Evolutionary conservation across 2,329 filamentous ascomycete species (phyloP).

Genomic region (Amesomyces nigricolor): DNA sequence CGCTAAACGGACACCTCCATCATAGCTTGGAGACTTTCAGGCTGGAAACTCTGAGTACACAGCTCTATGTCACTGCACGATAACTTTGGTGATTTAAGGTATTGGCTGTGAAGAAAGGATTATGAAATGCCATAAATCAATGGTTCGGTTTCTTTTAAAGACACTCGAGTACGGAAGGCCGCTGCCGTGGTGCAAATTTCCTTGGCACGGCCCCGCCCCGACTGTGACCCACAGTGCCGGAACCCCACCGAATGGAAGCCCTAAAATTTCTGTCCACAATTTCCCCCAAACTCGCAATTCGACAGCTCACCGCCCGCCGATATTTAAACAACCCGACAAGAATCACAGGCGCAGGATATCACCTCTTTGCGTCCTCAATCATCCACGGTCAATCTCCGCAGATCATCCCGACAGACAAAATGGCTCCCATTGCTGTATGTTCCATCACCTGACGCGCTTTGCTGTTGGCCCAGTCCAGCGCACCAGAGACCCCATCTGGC

Average conservation of each 20-base stretch:
- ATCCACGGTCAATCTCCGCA: slow-evolving; percentile 20
- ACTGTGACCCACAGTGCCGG: not conserved
- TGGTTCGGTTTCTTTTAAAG: too few species aligned
- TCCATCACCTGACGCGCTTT: slow-evolving; percentile 66
- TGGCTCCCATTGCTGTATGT: slow-evolving; percentile 89
- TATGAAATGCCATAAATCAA: too few species aligned
- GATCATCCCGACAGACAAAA: slow-evolving; percentile 47
- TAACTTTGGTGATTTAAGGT: too few species aligned
- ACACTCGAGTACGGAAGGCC: too few species aligned
- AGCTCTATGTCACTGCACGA: too few species aligned
- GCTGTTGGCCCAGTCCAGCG: slow-evolving; percentile 69
- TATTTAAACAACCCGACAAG: slow-evolving; percentile 11
- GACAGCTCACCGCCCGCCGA: slow-evolving; percentile 14
- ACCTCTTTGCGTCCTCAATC: slow-evolving; percentile 55
- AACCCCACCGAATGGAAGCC: slow-evolving; percentile 10
- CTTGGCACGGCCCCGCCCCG: slow-evolving; percentile 11
- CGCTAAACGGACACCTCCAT: too few species aligned
- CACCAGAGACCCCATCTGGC: slow-evolving; percentile 10
- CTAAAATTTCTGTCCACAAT: slow-evolving; percentile 20
- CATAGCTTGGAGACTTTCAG: too few species aligned
- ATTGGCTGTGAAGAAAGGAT: too few species aligned
- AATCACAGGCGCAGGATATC: slow-evolving; percentile 72
- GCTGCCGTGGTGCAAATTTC: too few species aligned
- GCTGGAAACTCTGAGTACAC: too few species aligned
- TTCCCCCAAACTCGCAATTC: slow-evolving; percentile 9